These are phyloP conservation scores for Corrigiola litoralis DNA, from an alignment of 179 eudicot genomes.

Conservation along the genomic window DNA sequence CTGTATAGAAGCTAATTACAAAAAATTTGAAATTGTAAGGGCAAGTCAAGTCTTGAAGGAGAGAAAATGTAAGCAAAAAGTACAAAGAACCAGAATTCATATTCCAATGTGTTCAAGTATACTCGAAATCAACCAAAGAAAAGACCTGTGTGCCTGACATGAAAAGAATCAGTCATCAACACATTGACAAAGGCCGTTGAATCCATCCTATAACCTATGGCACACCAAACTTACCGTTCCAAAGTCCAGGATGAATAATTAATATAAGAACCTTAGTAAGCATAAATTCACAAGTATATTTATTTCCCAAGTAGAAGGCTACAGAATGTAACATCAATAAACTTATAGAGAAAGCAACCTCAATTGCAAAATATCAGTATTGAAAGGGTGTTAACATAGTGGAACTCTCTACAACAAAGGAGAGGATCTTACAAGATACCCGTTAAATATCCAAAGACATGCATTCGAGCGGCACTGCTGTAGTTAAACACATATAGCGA, in stretches of 20 bases:
- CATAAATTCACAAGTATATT: too few species aligned
- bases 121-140: neutral
- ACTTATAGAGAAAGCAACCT: neutral
- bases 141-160: neutral
- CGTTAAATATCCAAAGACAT: conserved; percentile 62
- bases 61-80: conserved; percentile 6
- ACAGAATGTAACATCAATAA: too few species aligned
- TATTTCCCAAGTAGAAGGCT: too few species aligned
- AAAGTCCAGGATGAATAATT: neutral
- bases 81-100: neutral
- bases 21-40: conserved; percentile 27
- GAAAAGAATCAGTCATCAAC: neutral
- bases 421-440: conserved; percentile 68
- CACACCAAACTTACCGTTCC: neutral
- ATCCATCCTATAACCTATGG: neutral
- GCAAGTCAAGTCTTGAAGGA: conserved; percentile 1
- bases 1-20: conserved; percentile 68
- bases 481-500: conserved; percentile 67
- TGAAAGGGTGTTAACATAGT: neutral
- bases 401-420: neutral
- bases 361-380: neutral
- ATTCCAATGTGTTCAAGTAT: neutral
- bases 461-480: conserved; percentile 77
- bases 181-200: neutral
- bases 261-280: too few species aligned